Evolutionary conservation across 2,329 filamentous ascomycete genomes (phyloP).

Genomic region (Alternaria conjuncta): DNA sequence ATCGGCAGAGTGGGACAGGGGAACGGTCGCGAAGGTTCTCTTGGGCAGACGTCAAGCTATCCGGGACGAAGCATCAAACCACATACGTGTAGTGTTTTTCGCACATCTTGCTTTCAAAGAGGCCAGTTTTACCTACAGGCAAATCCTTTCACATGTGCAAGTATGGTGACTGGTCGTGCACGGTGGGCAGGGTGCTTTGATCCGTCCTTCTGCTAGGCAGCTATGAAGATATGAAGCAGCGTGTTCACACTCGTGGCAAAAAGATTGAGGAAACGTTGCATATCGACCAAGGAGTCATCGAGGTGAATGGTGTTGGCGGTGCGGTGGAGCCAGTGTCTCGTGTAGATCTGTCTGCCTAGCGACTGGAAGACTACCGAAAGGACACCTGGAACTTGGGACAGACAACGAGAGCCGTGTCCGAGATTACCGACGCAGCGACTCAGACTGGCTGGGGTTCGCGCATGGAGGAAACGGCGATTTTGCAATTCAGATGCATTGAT

Average conservation of each 20-base stretch:
- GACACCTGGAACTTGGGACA: slow-evolving; percentile 8
- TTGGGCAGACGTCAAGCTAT: not conserved
- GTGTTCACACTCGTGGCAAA: not conserved
- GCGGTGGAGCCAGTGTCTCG: not conserved
- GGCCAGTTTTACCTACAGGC: not conserved
- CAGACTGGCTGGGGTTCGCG: not conserved
- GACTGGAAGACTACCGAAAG: slow-evolving; percentile 1
- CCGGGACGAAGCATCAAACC: not conserved
- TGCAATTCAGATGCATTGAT: not conserved
- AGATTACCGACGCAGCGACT: not conserved
- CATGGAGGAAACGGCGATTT: not conserved
- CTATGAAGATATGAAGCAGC: not conserved
- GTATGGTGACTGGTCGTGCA: not conserved
- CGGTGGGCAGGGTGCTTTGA: not conserved
- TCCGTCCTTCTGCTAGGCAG: not conserved
- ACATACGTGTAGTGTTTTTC: not conserved
- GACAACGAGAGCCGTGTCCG: not conserved
- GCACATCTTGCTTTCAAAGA: not conserved
- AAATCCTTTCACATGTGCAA: not conserved
- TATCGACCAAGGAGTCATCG: slow-evolving; percentile 5
- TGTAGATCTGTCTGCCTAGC: slow-evolving; percentile 5
- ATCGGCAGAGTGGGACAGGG: not conserved
- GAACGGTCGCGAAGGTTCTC: not conserved
- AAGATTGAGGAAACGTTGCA: slow-evolving; percentile 9
- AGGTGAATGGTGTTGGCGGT: not conserved